Percentiles rank a stretch among this genome's conserved stretches.
Evolutionary conservation across 305 asterid species (phyloP).

Genomic region (Fraxinus sp.): DNA sequence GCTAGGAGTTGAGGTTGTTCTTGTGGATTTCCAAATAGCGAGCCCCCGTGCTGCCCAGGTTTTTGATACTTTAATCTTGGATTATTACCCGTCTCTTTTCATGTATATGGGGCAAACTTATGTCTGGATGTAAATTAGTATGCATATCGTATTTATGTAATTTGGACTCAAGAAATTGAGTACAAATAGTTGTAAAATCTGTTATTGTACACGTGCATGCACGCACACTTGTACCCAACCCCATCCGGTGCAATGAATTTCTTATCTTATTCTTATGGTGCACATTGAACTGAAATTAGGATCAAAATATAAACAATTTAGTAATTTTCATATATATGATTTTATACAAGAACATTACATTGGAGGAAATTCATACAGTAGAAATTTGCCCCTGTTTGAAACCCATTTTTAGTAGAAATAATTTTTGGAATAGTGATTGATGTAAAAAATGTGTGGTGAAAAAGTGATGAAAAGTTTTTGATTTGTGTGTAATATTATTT

Average conservation of each 20-base stretch:
- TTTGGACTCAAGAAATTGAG: not conserved
- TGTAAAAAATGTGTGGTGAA: too few species aligned
- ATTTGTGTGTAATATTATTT: too few species aligned
- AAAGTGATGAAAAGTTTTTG: too few species aligned
- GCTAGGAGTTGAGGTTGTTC: conserved; percentile 16
- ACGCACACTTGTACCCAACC: not conserved
- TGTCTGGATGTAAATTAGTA: conserved; percentile 22
- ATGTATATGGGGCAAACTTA: conserved; percentile 7
- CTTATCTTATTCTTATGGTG: conserved; percentile 7
- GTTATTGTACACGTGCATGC: not conserved
- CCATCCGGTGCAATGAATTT: not conserved
- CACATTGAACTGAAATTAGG: conserved; percentile 2
- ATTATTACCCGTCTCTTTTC: not conserved
- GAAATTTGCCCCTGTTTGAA: not conserved
- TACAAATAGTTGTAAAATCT: conserved; percentile 7
- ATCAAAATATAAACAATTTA: not conserved
- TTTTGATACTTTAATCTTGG: not conserved
- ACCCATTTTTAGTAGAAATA: too few species aligned
- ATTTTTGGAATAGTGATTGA: too few species aligned
- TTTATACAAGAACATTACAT: conserved; percentile 17
- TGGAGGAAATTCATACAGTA: conserved; percentile 6
- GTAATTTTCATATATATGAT: conserved; percentile 4
- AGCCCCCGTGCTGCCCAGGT: conserved; percentile 16
- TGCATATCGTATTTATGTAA: not conserved
- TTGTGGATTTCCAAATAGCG: conserved; percentile 10